Percentiles rank a stretch among this genome's conserved stretches.
phyloP scores from a whole-genome alignment of 2,329 filamentous ascomycete genomes.

The Cylindrodendrum hubeiense region DNA sequence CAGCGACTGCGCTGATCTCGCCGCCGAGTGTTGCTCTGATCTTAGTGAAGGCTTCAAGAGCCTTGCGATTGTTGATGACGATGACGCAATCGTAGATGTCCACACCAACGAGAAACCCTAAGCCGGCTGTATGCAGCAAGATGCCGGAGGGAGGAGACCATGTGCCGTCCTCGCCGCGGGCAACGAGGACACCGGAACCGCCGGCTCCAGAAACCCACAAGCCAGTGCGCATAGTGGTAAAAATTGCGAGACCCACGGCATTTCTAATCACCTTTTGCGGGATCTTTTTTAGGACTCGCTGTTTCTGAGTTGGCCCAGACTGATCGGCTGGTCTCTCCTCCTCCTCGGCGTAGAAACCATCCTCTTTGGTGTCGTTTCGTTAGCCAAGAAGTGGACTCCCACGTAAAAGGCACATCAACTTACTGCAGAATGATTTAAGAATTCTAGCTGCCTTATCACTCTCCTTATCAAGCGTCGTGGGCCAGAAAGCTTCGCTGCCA shows the following conservation, averaged over 20 bases:
- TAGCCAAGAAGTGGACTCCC: background rate
- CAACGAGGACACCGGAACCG: slow-evolving; percentile 73
- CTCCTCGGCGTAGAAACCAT: slow-evolving; percentile 63
- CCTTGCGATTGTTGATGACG: slow-evolving; percentile 83
- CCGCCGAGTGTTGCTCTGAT: slow-evolving; percentile 81
- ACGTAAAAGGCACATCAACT: slow-evolving; percentile 43
- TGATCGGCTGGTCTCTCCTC: slow-evolving; percentile 41
- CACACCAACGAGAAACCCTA: slow-evolving; percentile 83
- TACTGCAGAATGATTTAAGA: slow-evolving; percentile 86
- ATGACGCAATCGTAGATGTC: slow-evolving; percentile 92
- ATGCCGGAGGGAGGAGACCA: slow-evolving; percentile 89
- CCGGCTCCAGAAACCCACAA: slow-evolving; percentile 76
- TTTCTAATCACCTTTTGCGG: slow-evolving; percentile 70
- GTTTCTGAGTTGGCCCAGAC: slow-evolving; percentile 54
- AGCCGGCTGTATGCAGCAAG: slow-evolving; percentile 81
- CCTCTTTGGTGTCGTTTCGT: slow-evolving; percentile 51
- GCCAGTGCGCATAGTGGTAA: slow-evolving; percentile 76
- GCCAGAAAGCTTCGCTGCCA: slow-evolving; percentile 86
- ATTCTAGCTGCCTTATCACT: slow-evolving; percentile 91
- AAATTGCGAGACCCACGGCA: slow-evolving; percentile 77
- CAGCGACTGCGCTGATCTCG: slow-evolving; percentile 81
- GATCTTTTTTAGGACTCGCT: slow-evolving; percentile 64
- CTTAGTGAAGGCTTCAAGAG: slow-evolving; percentile 80
- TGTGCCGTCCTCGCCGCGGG: slow-evolving; percentile 70
- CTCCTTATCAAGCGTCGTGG: slow-evolving; percentile 86